Conservation (phyloP, 345 rosid genomes). For the Nasturtium officinale region DNA sequence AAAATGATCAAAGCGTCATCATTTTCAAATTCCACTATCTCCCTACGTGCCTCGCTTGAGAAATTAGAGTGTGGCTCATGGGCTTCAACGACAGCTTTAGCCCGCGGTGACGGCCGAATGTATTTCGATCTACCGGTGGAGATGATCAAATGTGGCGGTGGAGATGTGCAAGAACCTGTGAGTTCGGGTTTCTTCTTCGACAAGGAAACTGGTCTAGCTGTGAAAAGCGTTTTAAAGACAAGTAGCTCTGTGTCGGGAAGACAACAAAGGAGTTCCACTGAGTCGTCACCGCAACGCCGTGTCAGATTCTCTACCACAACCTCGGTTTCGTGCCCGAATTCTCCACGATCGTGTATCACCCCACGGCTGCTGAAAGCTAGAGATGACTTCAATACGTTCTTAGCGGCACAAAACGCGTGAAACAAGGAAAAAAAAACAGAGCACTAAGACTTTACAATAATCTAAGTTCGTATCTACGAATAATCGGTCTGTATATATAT, state of each 20-base stretch:
- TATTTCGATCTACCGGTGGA: conserved; percentile 79
- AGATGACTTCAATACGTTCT: conserved; percentile 62
- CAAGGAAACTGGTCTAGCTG: conserved; percentile 43
- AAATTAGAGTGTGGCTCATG: conserved; percentile 93
- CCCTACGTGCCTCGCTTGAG: conserved; percentile 72
- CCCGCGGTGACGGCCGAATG: conserved; percentile 46
- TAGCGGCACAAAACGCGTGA: conserved; percentile 69
- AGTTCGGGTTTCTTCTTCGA: conserved; percentile 67
- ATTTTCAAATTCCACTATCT: conserved; percentile 41
- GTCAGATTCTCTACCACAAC: conserved; percentile 64
- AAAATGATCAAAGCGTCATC: conserved; percentile 42
- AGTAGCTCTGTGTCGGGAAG: conserved; percentile 39
- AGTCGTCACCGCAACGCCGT: conserved; percentile 60
- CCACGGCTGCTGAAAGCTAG: conserved; percentile 63
- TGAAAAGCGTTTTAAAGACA: conserved; percentile 58
- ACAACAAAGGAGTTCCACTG: conserved; percentile 41
- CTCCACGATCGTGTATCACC: conserved; percentile 62
- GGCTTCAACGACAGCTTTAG: conserved; percentile 67
- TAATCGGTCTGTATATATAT: conserved; percentile 30
- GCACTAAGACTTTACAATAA: conserved; percentile 5
- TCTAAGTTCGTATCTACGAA: conserved; percentile 3
- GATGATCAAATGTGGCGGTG: conserved; percentile 46
- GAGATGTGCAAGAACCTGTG: conserved; percentile 61
- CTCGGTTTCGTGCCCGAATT: conserved; percentile 49
- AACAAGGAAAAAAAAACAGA: conserved; percentile 5